phyloP scores from a whole-genome alignment of 163 green algal genomes.

The Chloromonas sp. region DNA sequence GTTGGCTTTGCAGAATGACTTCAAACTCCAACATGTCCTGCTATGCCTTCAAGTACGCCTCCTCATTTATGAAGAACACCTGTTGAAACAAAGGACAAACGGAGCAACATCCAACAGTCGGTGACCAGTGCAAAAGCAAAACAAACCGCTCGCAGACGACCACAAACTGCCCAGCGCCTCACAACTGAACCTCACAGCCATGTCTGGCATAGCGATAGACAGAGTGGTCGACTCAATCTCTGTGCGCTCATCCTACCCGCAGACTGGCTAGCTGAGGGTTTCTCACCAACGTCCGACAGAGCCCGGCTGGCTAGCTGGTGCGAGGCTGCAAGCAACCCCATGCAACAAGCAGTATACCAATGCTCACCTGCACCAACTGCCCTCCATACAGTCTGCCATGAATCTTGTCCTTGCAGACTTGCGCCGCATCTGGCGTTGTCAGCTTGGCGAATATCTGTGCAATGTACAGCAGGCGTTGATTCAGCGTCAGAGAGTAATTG shows the following conservation, averaged over 20 bases:
- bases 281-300: background rate
- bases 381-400: slow-evolving; percentile 59
- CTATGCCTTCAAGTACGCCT: background rate
- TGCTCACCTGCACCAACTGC: slow-evolving; percentile 31
- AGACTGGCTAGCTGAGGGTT: background rate
- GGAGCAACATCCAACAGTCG: background rate
- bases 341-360: background rate
- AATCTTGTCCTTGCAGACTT: slow-evolving; percentile 42
- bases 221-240: background rate
- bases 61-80: slow-evolving; percentile 2
- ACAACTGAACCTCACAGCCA: background rate
- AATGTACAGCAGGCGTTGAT: background rate
- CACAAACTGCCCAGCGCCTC: background rate
- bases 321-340: background rate
- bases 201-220: too few relatives aligned
- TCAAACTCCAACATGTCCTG: background rate
- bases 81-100: background rate
- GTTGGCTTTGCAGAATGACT: too few relatives aligned
- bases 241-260: background rate
- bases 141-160: background rate
- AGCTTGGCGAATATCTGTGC: slow-evolving; percentile 56
- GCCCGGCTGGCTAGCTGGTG: too few relatives aligned
- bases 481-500: too few relatives aligned
- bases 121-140: background rate
- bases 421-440: slow-evolving; percentile 17